Evolutionary conservation across 2,329 filamentous ascomycete species (phyloP).

Genomic region (Pseudofabraea citricarpa): DNA sequence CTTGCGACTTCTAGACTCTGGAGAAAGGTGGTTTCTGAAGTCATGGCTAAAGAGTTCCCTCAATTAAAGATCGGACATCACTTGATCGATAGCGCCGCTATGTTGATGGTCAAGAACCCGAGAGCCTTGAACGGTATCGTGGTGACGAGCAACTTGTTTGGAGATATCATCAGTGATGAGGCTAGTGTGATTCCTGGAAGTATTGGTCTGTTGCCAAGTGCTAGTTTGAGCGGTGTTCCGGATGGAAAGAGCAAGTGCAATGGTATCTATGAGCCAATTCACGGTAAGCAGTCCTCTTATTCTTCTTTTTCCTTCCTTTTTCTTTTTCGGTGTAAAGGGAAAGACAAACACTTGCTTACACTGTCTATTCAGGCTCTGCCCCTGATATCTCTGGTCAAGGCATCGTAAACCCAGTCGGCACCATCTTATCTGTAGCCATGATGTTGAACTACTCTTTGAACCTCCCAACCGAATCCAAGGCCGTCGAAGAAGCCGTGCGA

Average conservation of each 20-base stretch:
- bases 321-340: too few relatives aligned
- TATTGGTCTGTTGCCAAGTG: constrained; percentile 82
- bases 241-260: constrained; percentile 82
- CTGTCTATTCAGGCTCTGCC: constrained; percentile 64
- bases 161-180: constrained; percentile 94
- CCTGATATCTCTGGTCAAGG: constrained; percentile 91
- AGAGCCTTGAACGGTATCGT: constrained; percentile 82
- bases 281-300: constrained; percentile 55
- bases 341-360: constrained; percentile 3
- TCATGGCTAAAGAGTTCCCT: constrained; percentile 86
- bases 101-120: constrained; percentile 96
- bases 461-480: constrained; percentile 69
- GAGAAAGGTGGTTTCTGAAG: constrained; percentile 80
- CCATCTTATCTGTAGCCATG: constrained; percentile 90
- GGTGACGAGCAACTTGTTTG: constrained; percentile 90
- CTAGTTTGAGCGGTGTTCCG: constrained; percentile 79
- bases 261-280: constrained; percentile 96
- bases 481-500: constrained; percentile 77
- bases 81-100: constrained; percentile 92
- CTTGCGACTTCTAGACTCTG: constrained; percentile 85
- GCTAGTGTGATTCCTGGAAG: constrained; percentile 90
- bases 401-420: constrained; percentile 88
- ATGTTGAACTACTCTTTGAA: constrained; percentile 91
- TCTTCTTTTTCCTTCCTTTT: too few relatives aligned
- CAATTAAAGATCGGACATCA: constrained; percentile 81